Conservation (phyloP, 2,329 filamentous ascomycete species). For the Cordyceps fumosorosea region DNA sequence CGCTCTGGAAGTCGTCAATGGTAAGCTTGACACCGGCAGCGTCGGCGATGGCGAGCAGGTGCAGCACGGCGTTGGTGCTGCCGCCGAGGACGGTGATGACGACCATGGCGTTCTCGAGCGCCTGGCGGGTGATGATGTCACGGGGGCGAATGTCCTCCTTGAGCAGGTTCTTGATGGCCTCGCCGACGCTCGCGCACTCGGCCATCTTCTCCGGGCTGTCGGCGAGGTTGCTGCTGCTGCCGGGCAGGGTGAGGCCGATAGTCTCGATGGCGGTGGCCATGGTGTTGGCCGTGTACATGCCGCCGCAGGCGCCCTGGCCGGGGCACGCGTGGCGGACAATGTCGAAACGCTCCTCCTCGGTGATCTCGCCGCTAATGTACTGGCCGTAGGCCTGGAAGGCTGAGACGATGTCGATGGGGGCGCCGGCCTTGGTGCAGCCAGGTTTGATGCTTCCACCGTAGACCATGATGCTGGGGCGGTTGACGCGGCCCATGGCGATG, state of each 20-base stretch:
- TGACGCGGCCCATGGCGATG: conserved; percentile 91
- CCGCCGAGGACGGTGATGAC: conserved; percentile 77
- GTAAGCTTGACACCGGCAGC: conserved; percentile 74
- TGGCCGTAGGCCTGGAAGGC: too few species aligned
- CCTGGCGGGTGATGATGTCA: conserved; percentile 72
- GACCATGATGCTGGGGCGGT: conserved; percentile 93
- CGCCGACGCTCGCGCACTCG: conserved; percentile 66
- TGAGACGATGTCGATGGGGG: conserved; percentile 31
- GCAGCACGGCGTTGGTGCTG: conserved; percentile 79
- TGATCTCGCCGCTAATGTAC: conserved; percentile 52
- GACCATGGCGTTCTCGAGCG: conserved; percentile 81
- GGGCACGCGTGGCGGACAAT: conserved; percentile 85
- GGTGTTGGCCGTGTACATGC: conserved; percentile 82
- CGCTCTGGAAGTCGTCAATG: conserved; percentile 79
- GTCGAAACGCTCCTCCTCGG: conserved; percentile 76
- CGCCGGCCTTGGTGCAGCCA: conserved; percentile 71
- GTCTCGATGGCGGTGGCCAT: conserved; percentile 80
- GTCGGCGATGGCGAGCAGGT: conserved; percentile 78
- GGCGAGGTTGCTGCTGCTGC: conserved; percentile 73
- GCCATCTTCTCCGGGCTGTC: conserved; percentile 64
- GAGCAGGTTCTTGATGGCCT: conserved; percentile 67
- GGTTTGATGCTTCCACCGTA: conserved; percentile 94
- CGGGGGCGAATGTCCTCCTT: conserved; percentile 69
- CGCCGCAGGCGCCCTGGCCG: conserved; percentile 61
- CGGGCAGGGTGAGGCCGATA: conserved; percentile 75